Conservation (phyloP, 2,329 filamentous ascomycete species). For the Aspergillus eucalypticola region DNA sequence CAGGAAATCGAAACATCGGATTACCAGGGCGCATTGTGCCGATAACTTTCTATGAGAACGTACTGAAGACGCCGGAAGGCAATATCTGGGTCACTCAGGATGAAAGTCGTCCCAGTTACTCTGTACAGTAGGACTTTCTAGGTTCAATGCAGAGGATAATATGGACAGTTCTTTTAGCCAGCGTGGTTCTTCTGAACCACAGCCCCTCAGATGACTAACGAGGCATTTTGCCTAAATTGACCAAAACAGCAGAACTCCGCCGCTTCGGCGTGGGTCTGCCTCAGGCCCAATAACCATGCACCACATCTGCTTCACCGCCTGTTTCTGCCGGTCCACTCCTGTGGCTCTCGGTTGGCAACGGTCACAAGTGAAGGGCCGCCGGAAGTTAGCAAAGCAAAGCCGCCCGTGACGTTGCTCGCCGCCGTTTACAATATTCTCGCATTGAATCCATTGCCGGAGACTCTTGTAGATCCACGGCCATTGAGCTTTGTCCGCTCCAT, state of each 20-base stretch:
- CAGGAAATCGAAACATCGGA: not conserved
- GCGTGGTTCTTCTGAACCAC: not conserved
- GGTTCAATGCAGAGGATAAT: no score
- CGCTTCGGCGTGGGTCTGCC: not conserved
- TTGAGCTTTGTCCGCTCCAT: not conserved
- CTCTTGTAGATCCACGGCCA: no score
- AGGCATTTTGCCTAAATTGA: conserved; percentile 13
- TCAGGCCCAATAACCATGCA: not conserved
- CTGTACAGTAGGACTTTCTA: no score
- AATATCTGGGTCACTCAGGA: not conserved
- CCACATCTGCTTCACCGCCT: not conserved
- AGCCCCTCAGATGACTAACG: not conserved
- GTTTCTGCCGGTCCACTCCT: conserved; percentile 13
- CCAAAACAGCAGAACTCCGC: not conserved
- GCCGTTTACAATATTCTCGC: not conserved
- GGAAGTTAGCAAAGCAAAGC: not conserved
- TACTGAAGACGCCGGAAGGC: not conserved
- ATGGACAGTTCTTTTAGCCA: not conserved
- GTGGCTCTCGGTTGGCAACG: conserved; percentile 8
- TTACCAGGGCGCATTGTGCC: not conserved
- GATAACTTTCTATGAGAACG: not conserved
- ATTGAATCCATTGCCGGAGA: not conserved
- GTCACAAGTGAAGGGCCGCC: not conserved
- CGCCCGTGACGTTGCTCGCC: not conserved
- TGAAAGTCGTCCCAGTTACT: not conserved